These are phyloP conservation scores for Barnettozyma sucrosica DNA, from an alignment of 805 yeast genomes.

Conservation along the genomic window DNA sequence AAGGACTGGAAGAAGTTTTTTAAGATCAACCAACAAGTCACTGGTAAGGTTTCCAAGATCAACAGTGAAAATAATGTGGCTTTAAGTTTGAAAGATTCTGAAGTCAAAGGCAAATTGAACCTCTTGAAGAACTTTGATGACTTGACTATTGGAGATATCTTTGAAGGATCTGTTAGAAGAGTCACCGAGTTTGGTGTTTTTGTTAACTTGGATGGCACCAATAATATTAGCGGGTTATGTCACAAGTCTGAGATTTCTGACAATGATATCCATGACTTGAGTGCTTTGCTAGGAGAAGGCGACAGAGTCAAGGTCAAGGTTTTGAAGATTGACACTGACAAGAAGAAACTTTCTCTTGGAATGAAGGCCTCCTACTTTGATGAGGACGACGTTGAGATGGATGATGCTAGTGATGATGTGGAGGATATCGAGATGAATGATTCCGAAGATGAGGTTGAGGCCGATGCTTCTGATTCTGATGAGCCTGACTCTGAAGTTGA, in stretches of 20 bases:
- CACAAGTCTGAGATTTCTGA: conserved; percentile 83
- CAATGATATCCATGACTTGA: conserved; percentile 49
- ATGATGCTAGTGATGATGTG: conserved; percentile 24
- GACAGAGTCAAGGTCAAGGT: conserved; percentile 86
- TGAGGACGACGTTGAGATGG: conserved; percentile 30
- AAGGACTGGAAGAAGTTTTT: conserved; percentile 85
- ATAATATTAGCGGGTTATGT: conserved; percentile 77
- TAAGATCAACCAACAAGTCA: conserved; percentile 63
- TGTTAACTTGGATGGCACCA: conserved; percentile 69
- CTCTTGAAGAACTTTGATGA: conserved; percentile 59
- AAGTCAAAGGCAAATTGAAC: conserved; percentile 63
- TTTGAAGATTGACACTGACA: conserved; percentile 52
- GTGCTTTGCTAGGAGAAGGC: conserved; percentile 74
- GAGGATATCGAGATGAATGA: conserved; percentile 22
- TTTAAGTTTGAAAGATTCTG: conserved; percentile 76
- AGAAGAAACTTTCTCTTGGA: conserved; percentile 79
- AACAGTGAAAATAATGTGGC: conserved; percentile 59
- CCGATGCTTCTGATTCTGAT: conserved; percentile 15
- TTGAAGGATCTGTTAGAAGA: conserved; percentile 71
- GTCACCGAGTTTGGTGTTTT: conserved; percentile 90
- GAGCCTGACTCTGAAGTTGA: conserved; percentile 23
- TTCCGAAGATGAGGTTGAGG: conserved; percentile 21
- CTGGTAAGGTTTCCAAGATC: conserved; percentile 65
- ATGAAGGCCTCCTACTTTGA: conserved; percentile 90
- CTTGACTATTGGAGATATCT: conserved; percentile 60